phyloP scores from a whole-genome alignment of 2,329 filamentous ascomycete genomes.

The Fusarium robinianum region DNA sequence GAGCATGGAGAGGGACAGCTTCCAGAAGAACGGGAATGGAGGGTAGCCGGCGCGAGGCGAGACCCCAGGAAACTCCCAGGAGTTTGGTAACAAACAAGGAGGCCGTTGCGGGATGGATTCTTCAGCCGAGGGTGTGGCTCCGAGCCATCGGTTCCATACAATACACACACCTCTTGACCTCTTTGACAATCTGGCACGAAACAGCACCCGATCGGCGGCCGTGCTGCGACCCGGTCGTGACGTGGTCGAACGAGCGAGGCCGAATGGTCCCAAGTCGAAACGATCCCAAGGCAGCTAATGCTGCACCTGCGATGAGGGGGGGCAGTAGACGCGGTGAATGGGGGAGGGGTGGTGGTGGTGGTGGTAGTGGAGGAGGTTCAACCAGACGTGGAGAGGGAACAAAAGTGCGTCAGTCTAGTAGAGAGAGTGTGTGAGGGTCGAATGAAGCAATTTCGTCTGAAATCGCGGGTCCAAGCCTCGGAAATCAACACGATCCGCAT shows the following conservation, averaged over 20 bases:
- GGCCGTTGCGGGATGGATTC: slow-evolving; percentile 18
- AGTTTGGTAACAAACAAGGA: slow-evolving; percentile 20
- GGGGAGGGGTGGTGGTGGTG: not conserved
- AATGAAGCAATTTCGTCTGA: no score
- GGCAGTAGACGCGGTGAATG: not conserved
- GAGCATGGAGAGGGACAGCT: slow-evolving; percentile 21
- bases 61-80: slow-evolving; percentile 29
- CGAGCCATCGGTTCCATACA: slow-evolving; percentile 28
- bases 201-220: slow-evolving; percentile 26
- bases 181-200: slow-evolving; percentile 15
- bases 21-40: slow-evolving; percentile 37
- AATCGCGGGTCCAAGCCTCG: no score
- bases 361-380: not conserved
- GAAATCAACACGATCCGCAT: no score
- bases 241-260: slow-evolving; percentile 33
- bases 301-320: slow-evolving; percentile 16
- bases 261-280: slow-evolving; percentile 11
- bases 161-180: slow-evolving; percentile 22
- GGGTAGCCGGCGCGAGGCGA: slow-evolving; percentile 17
- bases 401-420: no score
- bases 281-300: slow-evolving; percentile 25
- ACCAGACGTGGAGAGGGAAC: no score
- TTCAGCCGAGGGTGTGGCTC: slow-evolving; percentile 15
- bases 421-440: no score
- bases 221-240: slow-evolving; percentile 32